Percentiles rank a stretch among this genome's conserved stretches.
Conservation (phyloP, 495 filamentous ascomycete genomes). For the Penicillium pancosmium region DNA sequence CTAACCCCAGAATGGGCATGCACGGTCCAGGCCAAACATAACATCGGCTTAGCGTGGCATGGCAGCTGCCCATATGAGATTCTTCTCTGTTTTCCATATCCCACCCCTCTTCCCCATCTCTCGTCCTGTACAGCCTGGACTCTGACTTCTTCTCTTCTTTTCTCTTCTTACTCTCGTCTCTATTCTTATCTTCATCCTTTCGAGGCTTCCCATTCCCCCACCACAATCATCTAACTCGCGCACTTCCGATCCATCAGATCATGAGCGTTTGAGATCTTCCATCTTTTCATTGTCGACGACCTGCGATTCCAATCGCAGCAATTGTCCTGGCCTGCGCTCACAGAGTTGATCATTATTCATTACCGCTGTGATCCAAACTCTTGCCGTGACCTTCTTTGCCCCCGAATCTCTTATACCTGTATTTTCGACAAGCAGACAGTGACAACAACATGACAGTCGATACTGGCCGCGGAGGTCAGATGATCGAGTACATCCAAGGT, state of each 20-base stretch:
- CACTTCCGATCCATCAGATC: constrained; percentile 22
- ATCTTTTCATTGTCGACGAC: constrained; percentile 12
- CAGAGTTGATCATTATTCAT: constrained; percentile 5
- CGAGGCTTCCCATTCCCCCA: constrained; percentile 1
- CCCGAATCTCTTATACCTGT: constrained; percentile 12
- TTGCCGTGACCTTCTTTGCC: constrained; percentile 14
- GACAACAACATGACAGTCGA: constrained; percentile 38
- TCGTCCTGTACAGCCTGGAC: constrained; percentile 17
- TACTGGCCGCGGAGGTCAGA: constrained; percentile 63
- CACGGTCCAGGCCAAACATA: constrained; percentile 41
- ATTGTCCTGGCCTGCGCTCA: constrained; percentile 8
- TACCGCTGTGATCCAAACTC: constrained; percentile 4
- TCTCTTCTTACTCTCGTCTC: constrained; percentile 3
- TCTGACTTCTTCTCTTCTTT: constrained; percentile 14
- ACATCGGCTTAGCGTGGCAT: constrained; percentile 49
- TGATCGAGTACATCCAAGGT: constrained; percentile 82
- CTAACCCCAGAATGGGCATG: constrained; percentile 35
- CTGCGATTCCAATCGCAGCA: constrained; percentile 11
- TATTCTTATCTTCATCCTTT: constrained; percentile 10
- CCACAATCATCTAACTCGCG: constrained; percentile 14
- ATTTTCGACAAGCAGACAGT: constrained; percentile 13
- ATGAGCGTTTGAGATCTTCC: constrained; percentile 27
- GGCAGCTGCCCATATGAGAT: constrained; percentile 43
- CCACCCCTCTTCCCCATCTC: constrained; percentile 20
- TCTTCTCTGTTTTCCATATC: constrained; percentile 32